Conservation (phyloP, 176 grass and related monocot genomes). For the Panicum miliaceum region DNA sequence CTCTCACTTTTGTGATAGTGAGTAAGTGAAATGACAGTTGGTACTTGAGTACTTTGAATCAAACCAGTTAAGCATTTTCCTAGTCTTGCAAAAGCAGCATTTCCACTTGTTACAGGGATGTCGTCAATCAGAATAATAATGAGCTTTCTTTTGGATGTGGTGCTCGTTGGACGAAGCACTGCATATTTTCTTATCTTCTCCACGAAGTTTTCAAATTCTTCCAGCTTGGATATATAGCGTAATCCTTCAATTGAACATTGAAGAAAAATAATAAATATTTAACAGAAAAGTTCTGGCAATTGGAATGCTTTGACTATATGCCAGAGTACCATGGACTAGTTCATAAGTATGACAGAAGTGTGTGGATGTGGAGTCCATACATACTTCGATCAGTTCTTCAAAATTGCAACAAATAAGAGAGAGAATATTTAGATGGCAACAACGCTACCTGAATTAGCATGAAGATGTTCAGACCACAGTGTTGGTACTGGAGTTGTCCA, state of each 20-base stretch:
- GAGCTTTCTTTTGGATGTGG: constrained; percentile 58
- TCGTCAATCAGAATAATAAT: constrained; percentile 87
- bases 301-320: constrained; percentile 16
- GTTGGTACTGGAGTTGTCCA: constrained; percentile 94
- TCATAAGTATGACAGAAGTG: neutral
- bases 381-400: neutral
- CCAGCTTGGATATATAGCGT: constrained; percentile 88
- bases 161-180: constrained; percentile 58
- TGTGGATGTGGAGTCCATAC: neutral
- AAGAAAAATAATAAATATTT: constrained; percentile 32
- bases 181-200: constrained; percentile 92
- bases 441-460: constrained; percentile 64
- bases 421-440: neutral
- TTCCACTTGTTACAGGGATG: constrained; percentile 82
- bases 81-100: constrained; percentile 75
- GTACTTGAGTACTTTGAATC: constrained; percentile 66
- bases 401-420: constrained; percentile 14
- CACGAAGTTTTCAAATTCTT: constrained; percentile 88
- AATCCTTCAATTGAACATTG: constrained; percentile 57
- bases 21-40: constrained; percentile 85
- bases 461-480: constrained; percentile 84
- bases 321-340: constrained; percentile 17
- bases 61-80: constrained; percentile 76
- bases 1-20: constrained; percentile 78
- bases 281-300: constrained; percentile 22